Evolutionary conservation across 768 basidiomycete genomes (phyloP), one percentile per base, ranked within the genome.

Genomic region (Podaxis rugospora): DNA sequence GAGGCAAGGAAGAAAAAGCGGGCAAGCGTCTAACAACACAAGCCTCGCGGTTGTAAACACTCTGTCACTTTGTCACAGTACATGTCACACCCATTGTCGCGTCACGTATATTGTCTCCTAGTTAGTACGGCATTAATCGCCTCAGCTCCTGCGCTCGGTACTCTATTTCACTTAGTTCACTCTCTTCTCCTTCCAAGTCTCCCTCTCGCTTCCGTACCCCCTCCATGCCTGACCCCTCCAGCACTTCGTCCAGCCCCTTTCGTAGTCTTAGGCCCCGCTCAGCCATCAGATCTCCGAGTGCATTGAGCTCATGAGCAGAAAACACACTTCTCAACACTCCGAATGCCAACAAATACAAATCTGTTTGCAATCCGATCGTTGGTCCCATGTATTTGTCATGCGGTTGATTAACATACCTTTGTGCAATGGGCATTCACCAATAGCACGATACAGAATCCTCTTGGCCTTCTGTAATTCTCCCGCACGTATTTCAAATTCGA

Each of bases 261-360:
- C 87, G 78, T 69, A 89, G 72, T 50, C 92, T 81, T 23, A 93
- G 66, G 3, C 86, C 87, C 40, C 89, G 75, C 69, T 93, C 92
- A 4, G 80, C 87, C 92, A 93, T 93, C 3, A 82, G 82, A 59
- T 91, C 89, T 51, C 78, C 86, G 56, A 88, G 79, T 21, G 68
- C 77, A 54, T 78, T 78, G 64, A 93, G 75, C 70, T 93, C 91
- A 14, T 74, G 72, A 16, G 72, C 65, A 51, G 74, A 79, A 70
- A 93, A 93, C 52, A 81, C 85, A 2, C 75, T 69, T 28, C 91
- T 82, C 58, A 93, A 75, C 2, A 84, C 80, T 56, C 86, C 84
- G 72, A 92, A 93, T 16, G 90, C 92, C 50, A 91, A 65, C 63
- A 93, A 74, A 78, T 93, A 92, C 49, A 93, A 72, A 51, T 86